phyloP scores from a whole-genome alignment of 2,329 filamentous ascomycete species.

The Rutstroemia sp. region DNA sequence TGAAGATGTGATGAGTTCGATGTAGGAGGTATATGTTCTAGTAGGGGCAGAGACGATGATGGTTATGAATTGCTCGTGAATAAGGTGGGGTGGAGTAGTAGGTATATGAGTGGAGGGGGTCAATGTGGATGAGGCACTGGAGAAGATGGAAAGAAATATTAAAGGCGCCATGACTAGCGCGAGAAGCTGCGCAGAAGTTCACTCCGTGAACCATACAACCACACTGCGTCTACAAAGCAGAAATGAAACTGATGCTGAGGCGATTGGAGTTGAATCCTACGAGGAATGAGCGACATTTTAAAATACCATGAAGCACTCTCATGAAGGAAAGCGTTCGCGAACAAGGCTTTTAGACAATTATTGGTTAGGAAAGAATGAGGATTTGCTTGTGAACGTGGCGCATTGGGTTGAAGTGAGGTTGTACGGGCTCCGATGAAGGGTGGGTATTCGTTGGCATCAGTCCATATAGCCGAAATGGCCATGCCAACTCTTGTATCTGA shows the following conservation, averaged over 20 bases:
- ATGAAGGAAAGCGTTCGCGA: neutral
- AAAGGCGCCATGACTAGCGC: too few species aligned
- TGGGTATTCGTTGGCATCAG: slow-evolving; percentile 12
- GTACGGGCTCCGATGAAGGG: slow-evolving; percentile 1
- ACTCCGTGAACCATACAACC: too few species aligned
- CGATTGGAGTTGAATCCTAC: neutral
- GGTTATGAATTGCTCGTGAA: neutral
- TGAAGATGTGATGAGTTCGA: neutral
- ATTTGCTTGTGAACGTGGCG: slow-evolving; percentile 5
- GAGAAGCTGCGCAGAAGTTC: too few species aligned
- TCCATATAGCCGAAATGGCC: neutral
- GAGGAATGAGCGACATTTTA: neutral
- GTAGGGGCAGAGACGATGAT: neutral
- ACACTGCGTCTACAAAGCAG: too few species aligned
- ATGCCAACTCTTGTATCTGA: neutral
- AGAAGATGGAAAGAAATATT: neutral
- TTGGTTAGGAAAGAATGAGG: neutral
- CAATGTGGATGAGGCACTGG: neutral
- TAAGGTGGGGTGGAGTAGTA: neutral
- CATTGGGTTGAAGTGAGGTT: slow-evolving; percentile 7
- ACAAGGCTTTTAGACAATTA: slow-evolving; percentile 4
- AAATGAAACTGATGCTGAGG: too few species aligned
- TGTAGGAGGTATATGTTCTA: neutral
- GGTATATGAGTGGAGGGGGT: neutral
- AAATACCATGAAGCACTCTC: neutral